Percentiles rank a stretch among this genome's conserved stretches.
These are phyloP conservation scores for Colletotrichum acutatum DNA, from an alignment of 2,329 filamentous ascomycete species.

Conservation along the genomic window DNA sequence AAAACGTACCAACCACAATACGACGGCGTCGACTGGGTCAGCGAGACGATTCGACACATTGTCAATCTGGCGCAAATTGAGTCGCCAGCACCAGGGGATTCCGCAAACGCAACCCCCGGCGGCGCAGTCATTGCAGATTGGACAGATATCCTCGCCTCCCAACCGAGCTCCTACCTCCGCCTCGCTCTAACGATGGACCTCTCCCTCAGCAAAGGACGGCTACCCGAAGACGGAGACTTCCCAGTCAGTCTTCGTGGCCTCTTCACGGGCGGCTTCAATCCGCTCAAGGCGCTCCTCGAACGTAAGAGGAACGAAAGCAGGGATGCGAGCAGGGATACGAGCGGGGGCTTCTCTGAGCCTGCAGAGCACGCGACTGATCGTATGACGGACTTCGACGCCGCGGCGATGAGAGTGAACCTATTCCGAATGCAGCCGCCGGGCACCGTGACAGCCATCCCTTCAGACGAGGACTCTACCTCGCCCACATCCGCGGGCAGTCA, in stretches of 20 bases:
- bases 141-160: conserved; percentile 54
- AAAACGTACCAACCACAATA: conserved; percentile 58
- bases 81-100: conserved; percentile 25
- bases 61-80: conserved; percentile 51
- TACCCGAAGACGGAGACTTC: conserved; percentile 54
- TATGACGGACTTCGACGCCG: conserved; percentile 26
- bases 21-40: conserved; percentile 57
- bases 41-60: conserved; percentile 55
- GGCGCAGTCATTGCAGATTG: conserved; percentile 48
- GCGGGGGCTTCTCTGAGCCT: background rate
- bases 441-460: conserved; percentile 28
- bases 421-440: conserved; percentile 33
- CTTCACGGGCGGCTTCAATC: conserved; percentile 50
- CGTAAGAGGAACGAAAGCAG: conserved; percentile 36
- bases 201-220: conserved; percentile 53
- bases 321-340: background rate
- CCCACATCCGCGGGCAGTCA: conserved; percentile 21
- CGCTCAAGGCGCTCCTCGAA: conserved; percentile 46
- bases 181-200: conserved; percentile 57
- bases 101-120: conserved; percentile 24
- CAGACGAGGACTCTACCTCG: conserved; percentile 38
- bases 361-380: background rate
- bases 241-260: conserved; percentile 50
- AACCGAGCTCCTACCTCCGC: conserved; percentile 53
- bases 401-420: conserved; percentile 18